Evolutionary conservation across 345 rosid genomes (phyloP).

Genomic region (Psidium friedrichsthalianum): DNA sequence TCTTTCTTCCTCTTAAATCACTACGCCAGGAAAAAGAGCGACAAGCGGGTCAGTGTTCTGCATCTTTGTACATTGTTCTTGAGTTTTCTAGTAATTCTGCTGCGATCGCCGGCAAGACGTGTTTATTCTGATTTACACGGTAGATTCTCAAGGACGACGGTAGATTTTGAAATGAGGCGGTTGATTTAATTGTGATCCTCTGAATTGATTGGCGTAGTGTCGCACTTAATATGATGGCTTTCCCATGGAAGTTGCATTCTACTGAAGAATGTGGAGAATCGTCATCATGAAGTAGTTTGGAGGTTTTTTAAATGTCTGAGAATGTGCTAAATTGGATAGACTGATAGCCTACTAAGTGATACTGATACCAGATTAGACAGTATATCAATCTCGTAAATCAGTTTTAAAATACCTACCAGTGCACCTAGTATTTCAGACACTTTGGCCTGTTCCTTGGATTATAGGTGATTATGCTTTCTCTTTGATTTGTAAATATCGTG

Average conservation of each 20-base stretch:
- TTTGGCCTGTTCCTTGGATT: background rate
- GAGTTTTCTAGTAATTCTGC: background rate
- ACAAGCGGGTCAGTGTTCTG: constrained; percentile 21
- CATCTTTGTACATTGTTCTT: background rate
- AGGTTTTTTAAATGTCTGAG: background rate
- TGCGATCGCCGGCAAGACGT: too few relatives aligned
- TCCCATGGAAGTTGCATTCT: background rate
- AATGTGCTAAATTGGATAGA: background rate
- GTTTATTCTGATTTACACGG: too few relatives aligned
- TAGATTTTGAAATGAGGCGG: too few relatives aligned
- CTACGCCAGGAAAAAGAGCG: constrained; percentile 8
- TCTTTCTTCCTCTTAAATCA: constrained; percentile 39
- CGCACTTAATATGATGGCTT: background rate
- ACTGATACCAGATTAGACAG: background rate
- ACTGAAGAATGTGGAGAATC: background rate
- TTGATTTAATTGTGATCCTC: too few relatives aligned
- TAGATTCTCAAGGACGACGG: too few relatives aligned
- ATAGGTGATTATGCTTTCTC: background rate
- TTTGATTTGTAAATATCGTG: background rate
- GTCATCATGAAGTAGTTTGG: background rate
- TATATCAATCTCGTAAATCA: background rate
- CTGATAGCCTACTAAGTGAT: background rate
- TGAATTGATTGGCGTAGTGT: background rate
- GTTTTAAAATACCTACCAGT: background rate
- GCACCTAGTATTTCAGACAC: background rate